Percentiles rank a stretch among this genome's conserved stretches.
phyloP scores from a whole-genome alignment of 164 flowering plant species.

The Magnolia changhungtana region DNA sequence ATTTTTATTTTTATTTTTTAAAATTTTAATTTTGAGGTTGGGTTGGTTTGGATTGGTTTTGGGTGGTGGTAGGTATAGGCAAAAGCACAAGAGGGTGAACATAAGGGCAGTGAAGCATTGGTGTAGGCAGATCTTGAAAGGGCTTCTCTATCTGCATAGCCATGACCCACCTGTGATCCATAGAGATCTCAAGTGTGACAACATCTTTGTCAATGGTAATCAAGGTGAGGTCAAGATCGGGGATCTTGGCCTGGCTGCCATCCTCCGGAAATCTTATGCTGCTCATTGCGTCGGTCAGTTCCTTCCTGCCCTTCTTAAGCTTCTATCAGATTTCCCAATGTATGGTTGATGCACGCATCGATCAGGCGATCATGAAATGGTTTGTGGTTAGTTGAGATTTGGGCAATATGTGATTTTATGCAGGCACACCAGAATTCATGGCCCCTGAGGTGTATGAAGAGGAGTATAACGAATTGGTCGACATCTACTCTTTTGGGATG shows the following conservation, averaged over 20 bases:
- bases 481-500: conserved; percentile 97
- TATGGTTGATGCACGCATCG: neutral
- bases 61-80: conserved; percentile 59
- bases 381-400: neutral
- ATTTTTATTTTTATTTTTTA: neutral
- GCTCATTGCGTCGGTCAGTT: conserved; percentile 87
- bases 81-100: conserved; percentile 81
- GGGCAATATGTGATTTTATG: neutral
- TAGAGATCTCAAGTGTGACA: conserved; percentile 97
- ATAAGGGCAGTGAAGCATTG: conserved; percentile 95
- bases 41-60: neutral
- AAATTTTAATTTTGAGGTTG: neutral
- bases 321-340: neutral
- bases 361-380: neutral
- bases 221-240: conserved; percentile 97
- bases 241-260: conserved; percentile 93
- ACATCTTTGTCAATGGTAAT: conserved; percentile 91
- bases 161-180: conserved; percentile 90
- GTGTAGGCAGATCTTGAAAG: conserved; percentile 93
- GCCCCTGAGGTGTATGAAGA: conserved; percentile 97
- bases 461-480: conserved; percentile 93
- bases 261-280: conserved; percentile 81
- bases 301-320: neutral
- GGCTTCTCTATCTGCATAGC: conserved; percentile 89
- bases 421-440: conserved; percentile 99